Base-by-base conservation (phyloP, 192 early-diverging fungal genomes). In the Coemansia sp. region DNA sequence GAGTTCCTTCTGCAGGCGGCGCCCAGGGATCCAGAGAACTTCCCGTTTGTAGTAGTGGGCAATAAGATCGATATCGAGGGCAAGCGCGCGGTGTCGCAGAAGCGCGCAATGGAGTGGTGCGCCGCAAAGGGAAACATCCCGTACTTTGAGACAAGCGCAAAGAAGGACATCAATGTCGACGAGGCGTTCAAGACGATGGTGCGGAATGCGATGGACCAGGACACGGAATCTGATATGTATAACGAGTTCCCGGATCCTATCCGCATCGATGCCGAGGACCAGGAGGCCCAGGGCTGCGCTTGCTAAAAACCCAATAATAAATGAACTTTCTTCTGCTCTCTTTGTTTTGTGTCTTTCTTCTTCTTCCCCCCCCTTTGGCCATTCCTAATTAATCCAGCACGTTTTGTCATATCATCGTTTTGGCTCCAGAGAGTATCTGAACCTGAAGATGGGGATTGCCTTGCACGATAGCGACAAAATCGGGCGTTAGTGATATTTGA, bases 41-140 rank as follows among this genome's bases (percentile, higher is more conserved):
- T 99, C 79, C 97, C 97, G 41, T 99, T 99, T 84, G 93, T 99
- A 54, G 94, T 99, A 15, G 82, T 99, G n/a, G 97, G 96, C 55
- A 99, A 99, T 85, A 99, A 99, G 86, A 87, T 99, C 52, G 97
- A 99, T 76, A 81, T 99, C 74, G 97, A 98, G 71, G 95, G 98
- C 71, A 86, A 84, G 83, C 76, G 45, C 55, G 83, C 93, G 85
- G 94, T 99, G n/a, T 90, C 93, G 67, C 87, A 90, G 86, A 97
- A 96, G 83, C 87, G 95, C 25, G 96, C 96, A 11, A 88, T 93
- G 88, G 86, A 91, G 65, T 99, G 94, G 92, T 98, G 96, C 75
- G 88, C 95, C 74, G 88, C 92, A 43, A 98, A 97, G 84, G 95
- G 95, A 50, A 90, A 89, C 65, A 94, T 97, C 76, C 95, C 94